Evolutionary conservation across 2,329 filamentous ascomycete genomes (phyloP).

Genomic region (Colletotrichum sp.): DNA sequence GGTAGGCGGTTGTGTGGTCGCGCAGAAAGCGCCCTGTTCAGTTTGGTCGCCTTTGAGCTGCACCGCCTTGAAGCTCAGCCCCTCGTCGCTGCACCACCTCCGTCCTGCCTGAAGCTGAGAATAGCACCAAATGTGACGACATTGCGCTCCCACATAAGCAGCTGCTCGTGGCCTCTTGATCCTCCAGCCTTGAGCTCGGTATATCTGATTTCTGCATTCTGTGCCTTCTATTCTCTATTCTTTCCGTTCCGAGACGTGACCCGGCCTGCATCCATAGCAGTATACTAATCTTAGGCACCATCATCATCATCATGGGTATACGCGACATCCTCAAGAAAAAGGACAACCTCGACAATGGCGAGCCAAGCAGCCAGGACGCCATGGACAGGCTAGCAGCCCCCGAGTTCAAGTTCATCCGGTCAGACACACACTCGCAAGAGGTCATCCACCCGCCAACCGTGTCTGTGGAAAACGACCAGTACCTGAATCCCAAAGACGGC

Average conservation of each 20-base stretch:
- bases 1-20: not conserved
- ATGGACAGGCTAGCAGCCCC: constrained; percentile 42
- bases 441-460: constrained; percentile 71
- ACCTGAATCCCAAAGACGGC: constrained; percentile 27
- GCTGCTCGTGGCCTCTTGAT: not conserved
- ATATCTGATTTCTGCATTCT: not conserved
- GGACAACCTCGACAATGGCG: constrained; percentile 44
- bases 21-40: not conserved
- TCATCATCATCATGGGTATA: constrained; percentile 59
- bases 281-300: constrained; percentile 17
- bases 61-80: constrained; percentile 15
- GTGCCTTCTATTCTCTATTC: not conserved
- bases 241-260: not conserved
- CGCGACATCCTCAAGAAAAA: constrained; percentile 61
- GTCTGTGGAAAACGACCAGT: constrained; percentile 24
- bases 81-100: not conserved
- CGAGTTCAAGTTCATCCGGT: constrained; percentile 83
- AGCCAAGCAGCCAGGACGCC: constrained; percentile 40
- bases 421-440: constrained; percentile 82
- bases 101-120: constrained; percentile 7
- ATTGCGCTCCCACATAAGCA: not conserved
- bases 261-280: not conserved
- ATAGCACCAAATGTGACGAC: constrained; percentile 10
- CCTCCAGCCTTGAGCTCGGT: not conserved
- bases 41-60: not conserved